phyloP scores from a whole-genome alignment of 148 eudicot genomes.

The Rhododendron ferrugineum region DNA sequence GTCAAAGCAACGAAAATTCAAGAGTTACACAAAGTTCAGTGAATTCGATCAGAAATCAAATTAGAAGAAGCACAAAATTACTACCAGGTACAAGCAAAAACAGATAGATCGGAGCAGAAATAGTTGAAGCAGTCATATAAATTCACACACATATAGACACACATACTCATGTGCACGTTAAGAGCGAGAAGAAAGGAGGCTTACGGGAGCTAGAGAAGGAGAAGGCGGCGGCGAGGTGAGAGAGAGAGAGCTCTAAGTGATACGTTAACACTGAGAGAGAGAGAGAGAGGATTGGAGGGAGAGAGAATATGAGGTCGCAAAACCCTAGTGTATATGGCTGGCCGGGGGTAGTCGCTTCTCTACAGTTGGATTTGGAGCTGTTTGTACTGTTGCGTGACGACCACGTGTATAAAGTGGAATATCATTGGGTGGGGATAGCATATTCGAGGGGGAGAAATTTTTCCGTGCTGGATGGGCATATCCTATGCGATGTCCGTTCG shows the following conservation, averaged over 20 bases:
- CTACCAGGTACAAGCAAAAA: neutral
- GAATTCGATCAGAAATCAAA: too few relatives aligned
- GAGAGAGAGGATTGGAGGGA: neutral
- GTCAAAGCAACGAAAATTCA: neutral
- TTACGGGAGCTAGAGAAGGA: neutral
- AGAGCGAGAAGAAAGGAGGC: neutral
- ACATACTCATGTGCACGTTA: too few relatives aligned
- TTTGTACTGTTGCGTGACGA: too few relatives aligned
- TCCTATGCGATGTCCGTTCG: fast-evolving
- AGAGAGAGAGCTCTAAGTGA: neutral
- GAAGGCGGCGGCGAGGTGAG: neutral
- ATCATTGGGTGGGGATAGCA: too few relatives aligned
- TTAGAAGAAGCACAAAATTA: too few relatives aligned
- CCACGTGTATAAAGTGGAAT: too few relatives aligned
- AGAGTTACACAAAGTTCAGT: neutral
- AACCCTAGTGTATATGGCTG: neutral
- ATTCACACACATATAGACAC: too few relatives aligned
- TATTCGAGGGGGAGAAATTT: too few relatives aligned
- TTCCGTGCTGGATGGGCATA: too few relatives aligned
- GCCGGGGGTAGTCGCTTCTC: neutral
- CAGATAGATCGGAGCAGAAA: neutral
- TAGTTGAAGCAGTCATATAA: neutral
- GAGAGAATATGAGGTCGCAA: neutral
- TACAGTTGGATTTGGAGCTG: too few relatives aligned
- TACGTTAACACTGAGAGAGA: neutral